Evolutionary conservation across 2,329 filamentous ascomycete species (phyloP), one percentile per base, ranked within the genome.

Genomic region (Arthrobotrys entomopaga): DNA sequence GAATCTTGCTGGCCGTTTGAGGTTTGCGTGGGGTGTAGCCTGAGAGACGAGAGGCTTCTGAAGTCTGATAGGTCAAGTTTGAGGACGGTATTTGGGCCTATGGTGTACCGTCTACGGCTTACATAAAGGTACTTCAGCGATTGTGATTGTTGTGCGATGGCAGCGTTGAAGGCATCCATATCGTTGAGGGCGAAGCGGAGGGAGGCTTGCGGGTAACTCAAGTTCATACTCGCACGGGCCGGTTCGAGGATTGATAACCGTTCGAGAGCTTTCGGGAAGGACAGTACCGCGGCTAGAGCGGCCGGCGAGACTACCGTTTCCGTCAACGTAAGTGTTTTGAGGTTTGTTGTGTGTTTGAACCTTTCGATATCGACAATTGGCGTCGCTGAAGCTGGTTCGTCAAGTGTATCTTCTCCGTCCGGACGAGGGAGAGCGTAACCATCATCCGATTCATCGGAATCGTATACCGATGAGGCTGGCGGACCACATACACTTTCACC

Each of bases 211-310:
- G 15, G 29, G 38, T 53, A 13, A 2, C n/a, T 26, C 8, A 42
- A 11, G 20, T 48, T 19, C 40, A 59, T 29, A 8, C 20, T 16
- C 4, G 13, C 22, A 5, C 56, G 40, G 40, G 40, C 22, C 2
- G 56, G 56, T 19, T 59, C 56, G 13, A 46, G 38, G 5, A 59
- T 29, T 3, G 38, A 2, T 19, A 59, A 15, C 34, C 22, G 38
- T 40, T 59, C 56, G 11, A 59, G 22, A 0, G 56, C 56, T 19
- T 59, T 59, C 13, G 56, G 56, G 56, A 46, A 59, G 7, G 56
- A 59, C 15, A 59, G 20, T 8, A 59, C 15, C 13, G 40, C 15
- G n/a, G 6, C n/a, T 15, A 59, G 24, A 29, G 42, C 40, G 1
- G 11, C 20, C 3, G 20, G 20, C 1, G 40, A 11, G 11, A 59